Conservation (phyloP, 1,139 yeast genomes). For the Saccharomyces uvarum region DNA sequence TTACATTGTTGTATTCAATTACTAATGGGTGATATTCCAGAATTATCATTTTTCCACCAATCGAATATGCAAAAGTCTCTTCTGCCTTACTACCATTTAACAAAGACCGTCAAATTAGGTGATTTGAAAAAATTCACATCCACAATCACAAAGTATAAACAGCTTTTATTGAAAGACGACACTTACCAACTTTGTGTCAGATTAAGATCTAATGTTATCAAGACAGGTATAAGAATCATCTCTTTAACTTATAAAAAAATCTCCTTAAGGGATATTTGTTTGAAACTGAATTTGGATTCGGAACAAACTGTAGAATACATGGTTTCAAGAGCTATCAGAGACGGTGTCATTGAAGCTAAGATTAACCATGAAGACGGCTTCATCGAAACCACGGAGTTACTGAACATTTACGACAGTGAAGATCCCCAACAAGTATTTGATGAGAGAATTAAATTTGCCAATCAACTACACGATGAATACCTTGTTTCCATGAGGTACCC, state of each 20-base stretch:
- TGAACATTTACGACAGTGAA: conserved; percentile 79
- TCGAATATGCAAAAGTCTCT: conserved; percentile 50
- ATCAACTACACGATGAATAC: conserved; percentile 82
- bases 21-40: conserved; percentile 97
- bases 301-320: conserved; percentile 96
- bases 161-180: conserved; percentile 62
- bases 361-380: conserved; percentile 86
- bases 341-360: conserved; percentile 93
- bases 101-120: conserved; percentile 89
- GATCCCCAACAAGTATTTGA: conserved; percentile 86
- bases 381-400: conserved; percentile 82
- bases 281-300: conserved; percentile 82
- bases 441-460: conserved; percentile 89
- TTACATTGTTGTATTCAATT: conserved; percentile 82
- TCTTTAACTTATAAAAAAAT: conserved; percentile 87
- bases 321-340: conserved; percentile 93
- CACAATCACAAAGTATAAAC: conserved; percentile 60
- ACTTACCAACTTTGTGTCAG: conserved; percentile 80
- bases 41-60: conserved; percentile 69
- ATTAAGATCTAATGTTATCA: conserved; percentile 92
- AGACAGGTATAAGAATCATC: conserved; percentile 92
- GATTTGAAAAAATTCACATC: conserved; percentile 76
- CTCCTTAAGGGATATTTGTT: conserved; percentile 82
- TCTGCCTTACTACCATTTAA: conserved; percentile 76
- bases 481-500: conserved; percentile 96